phyloP scores from a whole-genome alignment of 805 yeast genomes.

The Henningerozyma blattae region DNA sequence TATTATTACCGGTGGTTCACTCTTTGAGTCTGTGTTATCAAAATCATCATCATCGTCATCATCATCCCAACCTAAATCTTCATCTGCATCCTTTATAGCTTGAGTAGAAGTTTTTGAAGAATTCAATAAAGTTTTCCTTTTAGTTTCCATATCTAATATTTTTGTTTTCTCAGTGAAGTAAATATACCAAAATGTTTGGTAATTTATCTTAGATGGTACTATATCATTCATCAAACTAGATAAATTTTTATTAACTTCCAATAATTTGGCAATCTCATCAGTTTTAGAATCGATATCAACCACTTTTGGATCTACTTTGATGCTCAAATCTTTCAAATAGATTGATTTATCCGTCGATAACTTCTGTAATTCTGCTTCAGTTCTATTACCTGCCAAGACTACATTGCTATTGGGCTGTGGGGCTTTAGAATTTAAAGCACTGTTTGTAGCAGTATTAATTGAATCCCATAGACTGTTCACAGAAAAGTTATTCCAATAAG shows the following conservation, averaged over 20 bases:
- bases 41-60: conserved; percentile 23
- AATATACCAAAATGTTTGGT: conserved; percentile 60
- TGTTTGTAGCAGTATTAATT: conserved; percentile 2
- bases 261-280: conserved; percentile 35
- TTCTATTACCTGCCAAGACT: conserved; percentile 32
- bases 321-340: conserved; percentile 24
- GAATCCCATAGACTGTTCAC: neutral
- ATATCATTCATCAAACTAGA: conserved; percentile 42
- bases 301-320: conserved; percentile 3
- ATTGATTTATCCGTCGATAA: conserved; percentile 38
- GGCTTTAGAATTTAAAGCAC: conserved; percentile 2
- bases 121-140: conserved; percentile 50
- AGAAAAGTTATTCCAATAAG: conserved; percentile 22
- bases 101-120: conserved; percentile 25
- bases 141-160: conserved; percentile 49
- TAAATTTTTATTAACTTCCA: conserved; percentile 40
- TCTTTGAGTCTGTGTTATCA: conserved; percentile 1
- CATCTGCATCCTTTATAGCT: conserved; percentile 22
- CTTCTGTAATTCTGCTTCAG: conserved; percentile 50
- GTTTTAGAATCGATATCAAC: conserved; percentile 35
- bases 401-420: neutral
- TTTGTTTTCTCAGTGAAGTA: conserved; percentile 45
- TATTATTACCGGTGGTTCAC: neutral
- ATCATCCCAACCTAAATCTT: conserved; percentile 28
- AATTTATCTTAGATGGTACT: conserved; percentile 53